Conservation (phyloP, 2,329 filamentous ascomycete species). For the Phialocephala subalpina region DNA sequence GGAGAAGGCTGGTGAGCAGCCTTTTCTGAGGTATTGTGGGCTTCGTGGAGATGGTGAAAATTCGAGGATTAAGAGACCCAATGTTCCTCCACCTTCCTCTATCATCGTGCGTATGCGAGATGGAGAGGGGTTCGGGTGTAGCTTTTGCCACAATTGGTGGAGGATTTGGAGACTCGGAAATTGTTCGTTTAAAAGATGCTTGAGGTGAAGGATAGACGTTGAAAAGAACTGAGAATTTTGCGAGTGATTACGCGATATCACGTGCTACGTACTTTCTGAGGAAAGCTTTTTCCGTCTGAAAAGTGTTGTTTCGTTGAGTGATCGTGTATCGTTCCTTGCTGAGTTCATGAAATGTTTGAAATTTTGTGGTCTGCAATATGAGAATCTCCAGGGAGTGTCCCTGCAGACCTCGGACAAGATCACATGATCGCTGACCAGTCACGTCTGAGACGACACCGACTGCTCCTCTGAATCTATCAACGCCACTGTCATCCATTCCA, state of each 20-base stretch:
- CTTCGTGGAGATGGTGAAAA: slow-evolving; percentile 10
- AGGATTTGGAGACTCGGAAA: neutral
- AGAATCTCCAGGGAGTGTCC: too few species aligned
- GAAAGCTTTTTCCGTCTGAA: neutral
- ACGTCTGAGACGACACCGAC: too few species aligned
- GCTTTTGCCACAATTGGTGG: neutral
- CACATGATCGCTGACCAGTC: too few species aligned
- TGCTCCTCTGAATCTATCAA: too few species aligned
- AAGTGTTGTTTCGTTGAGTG: too few species aligned
- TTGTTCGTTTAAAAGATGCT: neutral
- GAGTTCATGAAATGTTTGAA: too few species aligned
- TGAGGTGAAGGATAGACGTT: neutral
- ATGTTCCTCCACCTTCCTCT: slow-evolving; percentile 3
- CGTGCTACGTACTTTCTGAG: neutral
- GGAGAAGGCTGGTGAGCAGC: slow-evolving; percentile 23
- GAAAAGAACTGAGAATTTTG: neutral
- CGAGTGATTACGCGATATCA: neutral
- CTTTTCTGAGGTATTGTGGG: slow-evolving; percentile 15
- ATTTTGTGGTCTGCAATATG: too few species aligned
- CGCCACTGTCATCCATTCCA: too few species aligned
- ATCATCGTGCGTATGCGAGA: neutral
- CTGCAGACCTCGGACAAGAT: too few species aligned
- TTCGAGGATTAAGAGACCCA: neutral
- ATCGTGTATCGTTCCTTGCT: too few species aligned
- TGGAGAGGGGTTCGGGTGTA: neutral